These are phyloP conservation scores for Pseudovirgaria hyperparasitica DNA, from an alignment of 2,329 filamentous ascomycete species.

Conservation along the genomic window DNA sequence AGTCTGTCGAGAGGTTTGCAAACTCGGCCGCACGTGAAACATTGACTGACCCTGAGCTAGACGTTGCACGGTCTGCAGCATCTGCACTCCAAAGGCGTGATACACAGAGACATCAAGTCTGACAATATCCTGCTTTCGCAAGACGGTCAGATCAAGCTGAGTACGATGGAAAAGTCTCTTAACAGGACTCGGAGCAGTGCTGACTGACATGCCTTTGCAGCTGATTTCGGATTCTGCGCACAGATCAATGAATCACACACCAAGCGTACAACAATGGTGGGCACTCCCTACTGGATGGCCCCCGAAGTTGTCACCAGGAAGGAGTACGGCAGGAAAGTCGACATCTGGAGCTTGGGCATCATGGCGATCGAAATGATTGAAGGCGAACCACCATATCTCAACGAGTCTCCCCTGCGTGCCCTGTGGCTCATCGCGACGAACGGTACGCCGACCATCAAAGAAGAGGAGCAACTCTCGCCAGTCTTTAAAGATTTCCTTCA, in stretches of 20 bases:
- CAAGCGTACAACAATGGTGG: conserved; percentile 98
- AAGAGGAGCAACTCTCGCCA: conserved; percentile 67
- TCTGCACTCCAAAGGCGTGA: conserved; percentile 93
- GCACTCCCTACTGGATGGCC: conserved; percentile 99
- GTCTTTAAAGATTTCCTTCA: conserved; percentile 86
- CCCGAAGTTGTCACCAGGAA: conserved; percentile 95
- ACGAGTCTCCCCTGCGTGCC: conserved; percentile 83
- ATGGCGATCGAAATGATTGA: conserved; percentile 99
- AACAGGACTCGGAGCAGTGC: conserved; percentile 1
- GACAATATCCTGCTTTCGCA: conserved; percentile 92
- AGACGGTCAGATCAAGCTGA: conserved; percentile 95
- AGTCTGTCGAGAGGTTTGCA: conserved; percentile 67
- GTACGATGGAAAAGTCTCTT: conserved; percentile 32
- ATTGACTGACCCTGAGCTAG: conserved; percentile 22
- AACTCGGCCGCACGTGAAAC: background rate
- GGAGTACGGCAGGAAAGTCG: conserved; percentile 95
- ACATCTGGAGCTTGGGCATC: conserved; percentile 97
- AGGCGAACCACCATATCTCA: conserved; percentile 92
- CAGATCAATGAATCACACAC: conserved; percentile 96
- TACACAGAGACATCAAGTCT: conserved; percentile 97
- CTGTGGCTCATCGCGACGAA: conserved; percentile 95
- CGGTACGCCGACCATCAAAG: conserved; percentile 88
- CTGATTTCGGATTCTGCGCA: conserved; percentile 96
- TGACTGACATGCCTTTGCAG: conserved; percentile 36
- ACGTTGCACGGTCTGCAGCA: conserved; percentile 86